Evolutionary conservation across 306 rosid species (phyloP).

Genomic region (Biancaea sappan): DNA sequence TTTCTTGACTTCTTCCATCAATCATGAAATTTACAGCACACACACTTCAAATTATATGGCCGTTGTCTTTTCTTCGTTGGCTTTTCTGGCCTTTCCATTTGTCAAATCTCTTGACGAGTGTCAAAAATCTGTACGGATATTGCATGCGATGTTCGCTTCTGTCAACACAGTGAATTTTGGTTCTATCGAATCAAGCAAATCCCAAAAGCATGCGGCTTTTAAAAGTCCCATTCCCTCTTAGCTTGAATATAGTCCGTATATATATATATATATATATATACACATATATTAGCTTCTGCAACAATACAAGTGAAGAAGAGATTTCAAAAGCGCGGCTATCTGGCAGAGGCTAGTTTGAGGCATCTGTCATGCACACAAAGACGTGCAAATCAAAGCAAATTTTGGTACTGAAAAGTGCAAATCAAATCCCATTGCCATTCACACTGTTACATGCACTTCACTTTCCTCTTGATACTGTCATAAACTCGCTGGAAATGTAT

Average conservation of each 20-base stretch:
- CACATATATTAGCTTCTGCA: slow-evolving; percentile 15
- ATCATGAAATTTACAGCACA: slow-evolving; percentile 39
- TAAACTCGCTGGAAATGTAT: background rate
- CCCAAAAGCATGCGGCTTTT: slow-evolving; percentile 18
- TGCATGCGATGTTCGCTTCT: slow-evolving; percentile 4
- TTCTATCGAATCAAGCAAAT: slow-evolving; percentile 27
- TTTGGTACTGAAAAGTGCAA: slow-evolving; percentile 22
- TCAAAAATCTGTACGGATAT: slow-evolving; percentile 26
- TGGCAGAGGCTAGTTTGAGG: slow-evolving; percentile 19
- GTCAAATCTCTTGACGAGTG: slow-evolving; percentile 34
- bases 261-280: no score
- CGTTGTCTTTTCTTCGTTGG: slow-evolving; percentile 21
- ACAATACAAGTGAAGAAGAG: slow-evolving; percentile 15
- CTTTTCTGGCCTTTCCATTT: slow-evolving; percentile 21
- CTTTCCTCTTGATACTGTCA: slow-evolving; percentile 9
- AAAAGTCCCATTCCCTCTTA: background rate
- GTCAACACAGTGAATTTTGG: slow-evolving; percentile 17
- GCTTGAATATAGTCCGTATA: slow-evolving; percentile 4
- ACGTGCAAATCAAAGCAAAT: slow-evolving; percentile 2
- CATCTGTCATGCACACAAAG: slow-evolving; percentile 19
- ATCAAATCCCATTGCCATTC: background rate
- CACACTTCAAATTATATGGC: slow-evolving; percentile 23
- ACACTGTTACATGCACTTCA: slow-evolving; percentile 9
- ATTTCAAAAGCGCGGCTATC: slow-evolving; percentile 4
- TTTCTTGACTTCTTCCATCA: slow-evolving; percentile 30